A percentile compares a stretch with the other conserved stretches of the same genome.
Evolutionary conservation across 306 rosid species (phyloP).

Genomic region (Cucumis cinereus): DNA sequence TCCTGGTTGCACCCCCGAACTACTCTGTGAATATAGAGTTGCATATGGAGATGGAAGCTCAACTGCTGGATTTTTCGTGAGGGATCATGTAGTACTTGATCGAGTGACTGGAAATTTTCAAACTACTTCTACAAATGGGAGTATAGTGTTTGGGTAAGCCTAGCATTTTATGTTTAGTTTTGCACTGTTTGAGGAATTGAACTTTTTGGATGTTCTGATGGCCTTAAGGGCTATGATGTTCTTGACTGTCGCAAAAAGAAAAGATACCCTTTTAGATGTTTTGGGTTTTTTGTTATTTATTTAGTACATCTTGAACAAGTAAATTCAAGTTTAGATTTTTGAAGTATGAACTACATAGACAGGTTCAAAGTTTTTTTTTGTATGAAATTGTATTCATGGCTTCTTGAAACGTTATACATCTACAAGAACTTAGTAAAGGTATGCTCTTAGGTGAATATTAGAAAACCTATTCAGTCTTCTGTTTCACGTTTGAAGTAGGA

Average conservation of each 20-base stretch:
- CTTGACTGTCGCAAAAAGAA: not conserved
- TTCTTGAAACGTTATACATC: not conserved
- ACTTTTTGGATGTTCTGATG: not conserved
- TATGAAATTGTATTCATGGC: not conserved
- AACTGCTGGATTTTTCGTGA: slow-evolving; percentile 59
- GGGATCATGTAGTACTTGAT: slow-evolving; percentile 47
- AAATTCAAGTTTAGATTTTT: not conserved
- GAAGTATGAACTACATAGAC: not conserved
- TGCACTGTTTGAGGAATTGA: not conserved
- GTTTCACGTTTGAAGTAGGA: not conserved
- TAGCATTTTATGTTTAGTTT: not conserved
- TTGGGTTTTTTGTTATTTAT: not conserved
- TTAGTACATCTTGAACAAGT: not conserved
- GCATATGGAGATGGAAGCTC: slow-evolving; percentile 82
- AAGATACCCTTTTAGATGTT: not conserved
- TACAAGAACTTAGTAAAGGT: not conserved
- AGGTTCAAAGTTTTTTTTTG: not conserved
- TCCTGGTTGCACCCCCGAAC: slow-evolving; percentile 39
- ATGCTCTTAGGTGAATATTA: not conserved
- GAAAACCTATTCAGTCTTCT: not conserved
- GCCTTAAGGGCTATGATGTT: not conserved
- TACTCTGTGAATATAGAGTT: slow-evolving; percentile 48
- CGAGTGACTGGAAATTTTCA: slow-evolving; percentile 33
- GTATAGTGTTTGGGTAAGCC: slow-evolving; percentile 70
- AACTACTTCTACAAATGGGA: slow-evolving; percentile 26